Evolutionary conservation across 2,329 filamentous ascomycete species (phyloP), one percentile per base, ranked within the genome.

Genomic region (Septoria petroselini): DNA sequence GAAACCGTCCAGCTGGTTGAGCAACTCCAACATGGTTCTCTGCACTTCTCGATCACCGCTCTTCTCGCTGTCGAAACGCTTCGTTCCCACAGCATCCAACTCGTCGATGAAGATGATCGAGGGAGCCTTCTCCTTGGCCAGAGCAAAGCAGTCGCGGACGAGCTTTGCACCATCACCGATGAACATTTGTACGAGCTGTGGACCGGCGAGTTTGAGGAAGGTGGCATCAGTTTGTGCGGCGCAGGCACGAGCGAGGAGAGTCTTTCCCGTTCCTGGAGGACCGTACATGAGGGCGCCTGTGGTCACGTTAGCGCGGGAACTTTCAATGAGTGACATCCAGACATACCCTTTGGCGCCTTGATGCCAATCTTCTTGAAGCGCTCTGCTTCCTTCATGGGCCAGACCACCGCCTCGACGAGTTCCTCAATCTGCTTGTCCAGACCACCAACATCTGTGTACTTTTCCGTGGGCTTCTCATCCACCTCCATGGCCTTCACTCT

Each of bases 81-180:
- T 97, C 46, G 91, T 97, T 60, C 93, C 93, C n/a, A 98, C 86
- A 50, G 93, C 93, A 69, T 98, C 93, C 57, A 98, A 76, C 73
- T 98, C 93, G 73, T 98, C 93, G 65, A 98, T 97, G 78, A 98
- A 98, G 71, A 98, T 98, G 71, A 98, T 98, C 51, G 93, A 90
- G 0, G 93, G 94, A 0, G 93, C 93, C 78, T 98, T 98, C 73
- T 98, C 93, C 71, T 98, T 98, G 46, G 93, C 93, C 11, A 98
- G 78, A 1, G 93, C 93, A 69, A 98, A 98, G 73, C 89, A 95
- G 74, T 98, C 93, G 52, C 93, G 87, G 34, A 98, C 93, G 23
- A 98, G 81, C 74, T 98, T 98, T 35, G 94, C 93, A 65, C 93
- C 93, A 62, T 98, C 94, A 69, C 93, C 93, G 33, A 98, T 98